Conservation (phyloP, 768 basidiomycete species). For the Mrakia gelida region DNA sequence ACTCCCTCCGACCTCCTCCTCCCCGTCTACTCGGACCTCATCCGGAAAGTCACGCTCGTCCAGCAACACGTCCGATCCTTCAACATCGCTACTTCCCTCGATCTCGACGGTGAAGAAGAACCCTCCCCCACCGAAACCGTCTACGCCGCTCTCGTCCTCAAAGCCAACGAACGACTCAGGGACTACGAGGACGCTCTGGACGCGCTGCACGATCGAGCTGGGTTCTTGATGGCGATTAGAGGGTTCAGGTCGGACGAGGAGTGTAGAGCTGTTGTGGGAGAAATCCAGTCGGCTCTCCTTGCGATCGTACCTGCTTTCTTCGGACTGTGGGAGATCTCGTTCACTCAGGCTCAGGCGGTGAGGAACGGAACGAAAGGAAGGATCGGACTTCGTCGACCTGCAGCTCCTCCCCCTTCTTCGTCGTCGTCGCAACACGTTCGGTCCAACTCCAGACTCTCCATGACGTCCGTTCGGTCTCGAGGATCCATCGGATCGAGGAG, state of each 20-base stretch:
- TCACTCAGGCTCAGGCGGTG: constrained; percentile 35
- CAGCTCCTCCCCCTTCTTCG: constrained; percentile 8
- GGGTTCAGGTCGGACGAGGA: not conserved
- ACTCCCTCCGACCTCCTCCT: not conserved
- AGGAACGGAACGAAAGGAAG: constrained; percentile 33
- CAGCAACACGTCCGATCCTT: constrained; percentile 26
- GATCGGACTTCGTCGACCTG: constrained; percentile 33
- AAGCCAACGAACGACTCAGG: constrained; percentile 35
- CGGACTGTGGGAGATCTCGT: constrained; percentile 32
- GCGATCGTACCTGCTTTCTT: constrained; percentile 30
- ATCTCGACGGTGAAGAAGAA: constrained; percentile 41
- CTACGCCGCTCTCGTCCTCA: constrained; percentile 37
- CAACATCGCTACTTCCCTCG: constrained; percentile 42
- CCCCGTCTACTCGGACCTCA: constrained; percentile 17
- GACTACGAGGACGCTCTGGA: constrained; percentile 35
- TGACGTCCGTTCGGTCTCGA: constrained; percentile 20
- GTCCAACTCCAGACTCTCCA: constrained; percentile 14
- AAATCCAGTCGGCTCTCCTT: not conserved
- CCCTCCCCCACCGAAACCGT: constrained; percentile 28
- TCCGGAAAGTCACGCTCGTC: constrained; percentile 33
- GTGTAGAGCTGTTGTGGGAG: not conserved
- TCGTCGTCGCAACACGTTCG: not conserved
- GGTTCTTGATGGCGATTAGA: not conserved
- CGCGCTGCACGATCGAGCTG: not conserved
- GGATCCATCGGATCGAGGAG: constrained; percentile 29